These are phyloP conservation scores for Hemerocallis citrina DNA, from an alignment of 106 monocot species.

Conservation along the genomic window DNA sequence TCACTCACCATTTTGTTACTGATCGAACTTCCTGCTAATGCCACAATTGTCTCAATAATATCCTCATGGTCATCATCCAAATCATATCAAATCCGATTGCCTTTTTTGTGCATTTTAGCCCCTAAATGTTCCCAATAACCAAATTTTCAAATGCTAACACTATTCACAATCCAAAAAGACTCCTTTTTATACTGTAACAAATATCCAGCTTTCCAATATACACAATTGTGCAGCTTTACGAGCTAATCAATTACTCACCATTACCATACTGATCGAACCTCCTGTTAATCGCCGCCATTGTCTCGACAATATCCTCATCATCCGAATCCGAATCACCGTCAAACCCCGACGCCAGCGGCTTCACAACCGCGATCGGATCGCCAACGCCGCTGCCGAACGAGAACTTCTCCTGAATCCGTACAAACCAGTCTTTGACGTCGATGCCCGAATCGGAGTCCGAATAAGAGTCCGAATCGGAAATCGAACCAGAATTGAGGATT, in stretches of 20 bases:
- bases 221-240: too few relatives aligned
- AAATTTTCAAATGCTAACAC: too few relatives aligned
- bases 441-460: slow-evolving; percentile 19
- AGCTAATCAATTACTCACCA: too few relatives aligned
- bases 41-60: too few relatives aligned
- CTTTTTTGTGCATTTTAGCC: too few relatives aligned
- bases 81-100: too few relatives aligned
- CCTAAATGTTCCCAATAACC: too few relatives aligned
- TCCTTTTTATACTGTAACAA: too few relatives aligned
- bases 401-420: slow-evolving; percentile 39
- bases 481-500: background rate
- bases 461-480: background rate
- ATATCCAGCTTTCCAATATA: too few relatives aligned
- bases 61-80: too few relatives aligned
- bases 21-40: too few relatives aligned
- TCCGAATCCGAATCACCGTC: slow-evolving; percentile 28
- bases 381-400: background rate
- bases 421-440: slow-evolving; percentile 43
- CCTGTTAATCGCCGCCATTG: slow-evolving; percentile 60
- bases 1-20: slow-evolving; percentile 54
- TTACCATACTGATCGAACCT: slow-evolving; percentile 56
- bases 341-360: background rate
- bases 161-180: too few relatives aligned
- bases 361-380: background rate
- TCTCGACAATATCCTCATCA: slow-evolving; percentile 68